A percentile compares a stretch with the other conserved stretches of the same genome.
Evolutionary conservation across 345 rosid genomes (phyloP).

Genomic region (Citrus unshiu): DNA sequence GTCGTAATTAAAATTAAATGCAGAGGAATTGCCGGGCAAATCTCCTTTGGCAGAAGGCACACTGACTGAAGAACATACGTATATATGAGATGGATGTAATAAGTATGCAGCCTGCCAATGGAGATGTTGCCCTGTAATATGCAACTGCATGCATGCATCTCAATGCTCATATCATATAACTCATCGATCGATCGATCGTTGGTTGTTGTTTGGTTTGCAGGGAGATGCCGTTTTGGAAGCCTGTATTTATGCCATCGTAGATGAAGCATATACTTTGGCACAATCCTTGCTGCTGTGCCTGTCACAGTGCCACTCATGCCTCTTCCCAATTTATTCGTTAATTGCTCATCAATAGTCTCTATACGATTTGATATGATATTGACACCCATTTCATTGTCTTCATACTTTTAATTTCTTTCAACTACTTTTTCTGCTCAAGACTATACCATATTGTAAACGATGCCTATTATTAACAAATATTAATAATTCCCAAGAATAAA

Average conservation of each 20-base stretch:
- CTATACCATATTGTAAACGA: too few species aligned
- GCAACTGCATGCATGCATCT: conserved; percentile 24
- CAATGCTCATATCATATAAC: too few species aligned
- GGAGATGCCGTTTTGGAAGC: neutral
- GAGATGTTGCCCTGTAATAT: conserved; percentile 38
- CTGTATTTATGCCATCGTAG: conserved; percentile 23
- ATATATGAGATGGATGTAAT: neutral
- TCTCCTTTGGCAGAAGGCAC: conserved; percentile 45
- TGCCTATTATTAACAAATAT: too few species aligned
- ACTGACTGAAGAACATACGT: neutral
- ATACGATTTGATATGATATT: too few species aligned
- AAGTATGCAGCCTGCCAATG: conserved; percentile 35
- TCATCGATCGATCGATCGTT: too few species aligned
- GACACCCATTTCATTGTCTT: too few species aligned
- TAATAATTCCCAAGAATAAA: too few species aligned
- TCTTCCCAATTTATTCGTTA: conserved; percentile 4
- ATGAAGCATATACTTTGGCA: conserved; percentile 35
- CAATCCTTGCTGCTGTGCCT: conserved; percentile 19
- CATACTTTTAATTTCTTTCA: too few species aligned
- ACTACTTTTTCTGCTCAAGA: too few species aligned
- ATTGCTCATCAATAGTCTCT: too few species aligned
- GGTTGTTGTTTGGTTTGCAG: neutral
- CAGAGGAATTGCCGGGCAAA: conserved; percentile 51
- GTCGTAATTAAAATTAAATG: neutral
- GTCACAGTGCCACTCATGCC: neutral